Evolutionary conservation across 257 asterid species (phyloP).

Genomic region (Euphrasia confusa): DNA sequence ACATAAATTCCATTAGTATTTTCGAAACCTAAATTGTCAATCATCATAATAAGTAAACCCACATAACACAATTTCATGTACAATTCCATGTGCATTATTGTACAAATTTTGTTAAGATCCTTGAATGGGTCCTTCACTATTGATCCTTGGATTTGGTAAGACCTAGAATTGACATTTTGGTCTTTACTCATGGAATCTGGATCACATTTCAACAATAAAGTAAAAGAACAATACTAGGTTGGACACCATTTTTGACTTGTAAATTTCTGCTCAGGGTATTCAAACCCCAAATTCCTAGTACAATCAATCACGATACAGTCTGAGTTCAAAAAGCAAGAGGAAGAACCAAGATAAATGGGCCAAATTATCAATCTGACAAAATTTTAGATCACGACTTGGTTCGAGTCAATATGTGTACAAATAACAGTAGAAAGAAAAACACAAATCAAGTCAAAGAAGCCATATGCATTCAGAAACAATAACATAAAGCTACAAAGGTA

Average conservation of each 20-base stretch:
- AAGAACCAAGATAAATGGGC: constrained; percentile 10
- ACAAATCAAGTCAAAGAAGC: constrained; percentile 30
- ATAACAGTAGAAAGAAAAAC: constrained; percentile 9
- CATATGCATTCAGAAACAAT: constrained; percentile 8
- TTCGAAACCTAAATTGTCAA: too few species aligned
- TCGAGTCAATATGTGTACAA: constrained; percentile 14
- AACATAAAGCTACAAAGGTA: constrained; percentile 13
- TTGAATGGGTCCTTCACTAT: not conserved
- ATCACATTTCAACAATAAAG: not conserved
- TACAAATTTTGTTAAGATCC: not conserved
- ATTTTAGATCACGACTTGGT: constrained; percentile 11
- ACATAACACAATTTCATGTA: too few species aligned
- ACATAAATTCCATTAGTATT: too few species aligned
- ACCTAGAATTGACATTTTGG: constrained; percentile 8
- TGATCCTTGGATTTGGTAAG: too few species aligned
- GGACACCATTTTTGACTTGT: not conserved
- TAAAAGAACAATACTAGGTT: not conserved
- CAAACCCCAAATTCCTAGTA: not conserved
- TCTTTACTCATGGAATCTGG: not conserved
- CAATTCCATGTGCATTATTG: too few species aligned
- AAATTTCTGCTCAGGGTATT: constrained; percentile 2
- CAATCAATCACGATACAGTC: not conserved
- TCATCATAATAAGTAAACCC: too few species aligned
- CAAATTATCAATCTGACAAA: not conserved
- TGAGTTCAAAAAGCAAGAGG: not conserved